Base-by-base conservation (phyloP, 2,329 filamentous ascomycete genomes). In the Fonsecaea pugnacius region DNA sequence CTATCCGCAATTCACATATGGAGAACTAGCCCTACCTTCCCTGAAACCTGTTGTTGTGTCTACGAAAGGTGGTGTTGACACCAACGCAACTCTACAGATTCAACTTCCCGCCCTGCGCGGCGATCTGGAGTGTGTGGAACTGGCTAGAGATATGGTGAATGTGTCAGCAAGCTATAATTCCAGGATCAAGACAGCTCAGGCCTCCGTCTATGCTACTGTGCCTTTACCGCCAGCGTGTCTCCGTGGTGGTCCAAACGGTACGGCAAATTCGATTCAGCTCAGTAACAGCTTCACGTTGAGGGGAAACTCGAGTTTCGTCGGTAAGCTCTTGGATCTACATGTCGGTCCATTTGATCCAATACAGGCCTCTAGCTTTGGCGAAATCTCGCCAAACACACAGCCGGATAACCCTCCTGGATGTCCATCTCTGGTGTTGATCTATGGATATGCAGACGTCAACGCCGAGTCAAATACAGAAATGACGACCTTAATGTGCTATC, bases 371-470 rank as follows among this genome's bases (percentile, higher is more conserved):
- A 21, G 21, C 18, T 58, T 38, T 12, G 69, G 63, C 14, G 67
- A 69, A 43, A 3, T 38, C 3, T 14, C 24, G 27, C 66, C 62
- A 2, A 46, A 27, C 8, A 30, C 38, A 8, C 66, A 64, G 18
- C 2, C 21, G 1, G 67, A 70, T 53, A 70, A 70, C 32, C 68
- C 68, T 12, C 53, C 61, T 21, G 69, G 61, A 2, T 71, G 69
- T 57, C 69, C 69, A 4, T 69, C 69, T 16, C 58, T 71, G 4
- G 69, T 60, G 1, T 61, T 71, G 27, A 61, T 69, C 2, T 70
- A 66, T 38, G 69, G 69, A 9, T 65, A 58, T 43, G 55, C 63
- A 4, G 58, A 68, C 38, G 40, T 60, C 10, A 35, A 63, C 16
- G 27, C 54, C 16, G 2, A 16, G 18, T 21, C 32, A 4, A n/a